Evolutionary conservation across 108 stramenopile genomes (phyloP).

Genomic region (Skeletonema costatum): DNA sequence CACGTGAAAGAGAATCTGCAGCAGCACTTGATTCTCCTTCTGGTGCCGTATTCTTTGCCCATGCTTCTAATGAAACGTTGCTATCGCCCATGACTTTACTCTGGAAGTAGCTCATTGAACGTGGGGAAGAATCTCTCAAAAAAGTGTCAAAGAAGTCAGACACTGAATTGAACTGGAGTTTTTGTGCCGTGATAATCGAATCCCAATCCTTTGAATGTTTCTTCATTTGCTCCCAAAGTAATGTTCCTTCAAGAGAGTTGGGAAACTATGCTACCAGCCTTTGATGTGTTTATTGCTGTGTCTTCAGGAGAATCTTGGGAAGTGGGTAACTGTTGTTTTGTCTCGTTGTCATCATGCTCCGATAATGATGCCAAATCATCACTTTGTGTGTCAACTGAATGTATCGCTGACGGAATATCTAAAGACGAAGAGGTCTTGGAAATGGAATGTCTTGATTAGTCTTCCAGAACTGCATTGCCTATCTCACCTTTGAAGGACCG

Average conservation of each 20-base stretch:
- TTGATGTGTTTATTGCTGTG: neutral
- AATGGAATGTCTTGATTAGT: constrained; percentile 8
- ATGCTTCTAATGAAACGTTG: constrained; percentile 32
- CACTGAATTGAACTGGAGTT: constrained; percentile 15
- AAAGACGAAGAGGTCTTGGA: neutral
- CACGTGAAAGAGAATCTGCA: constrained; percentile 17
- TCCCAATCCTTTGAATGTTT: constrained; percentile 12
- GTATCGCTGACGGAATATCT: neutral
- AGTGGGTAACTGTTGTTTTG: neutral
- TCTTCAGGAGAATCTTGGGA: neutral
- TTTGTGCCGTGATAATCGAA: constrained; percentile 1
- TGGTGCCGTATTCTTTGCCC: constrained; percentile 19
- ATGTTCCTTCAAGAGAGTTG: neutral
- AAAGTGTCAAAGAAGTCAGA: constrained; percentile 31
- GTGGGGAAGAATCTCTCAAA: constrained; percentile 17
- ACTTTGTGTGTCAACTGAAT: neutral
- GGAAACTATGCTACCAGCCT: neutral
- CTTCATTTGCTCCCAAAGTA: constrained; percentile 15
- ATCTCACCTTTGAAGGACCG: constrained; percentile 53
- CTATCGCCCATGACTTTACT: constrained; percentile 53
- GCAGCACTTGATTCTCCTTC: constrained; percentile 10
- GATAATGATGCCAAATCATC: neutral
- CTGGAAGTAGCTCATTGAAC: constrained; percentile 25
- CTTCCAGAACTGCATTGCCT: constrained; percentile 49
- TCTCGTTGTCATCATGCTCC: neutral